A percentile compares a stretch with the other conserved stretches of the same genome.
phyloP scores from a whole-genome alignment of 2,329 filamentous ascomycete species.

The Verticillium tricorpus region DNA sequence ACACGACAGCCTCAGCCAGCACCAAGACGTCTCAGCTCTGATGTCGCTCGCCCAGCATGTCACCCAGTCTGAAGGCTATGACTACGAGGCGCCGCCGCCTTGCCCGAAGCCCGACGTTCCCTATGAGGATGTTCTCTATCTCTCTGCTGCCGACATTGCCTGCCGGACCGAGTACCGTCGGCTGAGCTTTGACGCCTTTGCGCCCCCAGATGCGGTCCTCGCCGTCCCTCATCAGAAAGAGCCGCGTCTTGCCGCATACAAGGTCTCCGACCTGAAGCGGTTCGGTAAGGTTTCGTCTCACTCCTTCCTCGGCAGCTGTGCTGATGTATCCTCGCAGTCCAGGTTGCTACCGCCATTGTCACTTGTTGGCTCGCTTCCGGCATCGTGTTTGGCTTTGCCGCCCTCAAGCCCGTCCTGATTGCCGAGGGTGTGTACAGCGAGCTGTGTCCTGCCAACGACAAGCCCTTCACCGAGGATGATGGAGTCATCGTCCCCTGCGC shows the following conservation, averaged over 20 bases:
- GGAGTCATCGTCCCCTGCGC: constrained; percentile 42
- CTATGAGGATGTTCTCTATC: constrained; percentile 16
- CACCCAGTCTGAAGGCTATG: constrained; percentile 35
- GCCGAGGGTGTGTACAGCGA: constrained; percentile 63
- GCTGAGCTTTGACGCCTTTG: constrained; percentile 21
- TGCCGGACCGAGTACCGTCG: constrained; percentile 10
- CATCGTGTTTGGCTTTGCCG: constrained; percentile 79
- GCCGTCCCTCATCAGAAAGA: constrained; percentile 5
- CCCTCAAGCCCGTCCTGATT: constrained; percentile 78
- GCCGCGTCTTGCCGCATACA: constrained; percentile 24
- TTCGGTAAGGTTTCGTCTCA: constrained; percentile 14
- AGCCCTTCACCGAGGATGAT: constrained; percentile 6
- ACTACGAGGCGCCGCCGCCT: constrained; percentile 24
- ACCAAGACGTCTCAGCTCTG: not conserved
- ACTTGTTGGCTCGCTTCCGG: constrained; percentile 74
- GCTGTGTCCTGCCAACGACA: not conserved
- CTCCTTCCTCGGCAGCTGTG: not conserved
- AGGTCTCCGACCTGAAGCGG: constrained; percentile 21
- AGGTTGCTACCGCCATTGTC: constrained; percentile 63
- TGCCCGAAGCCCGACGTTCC: constrained; percentile 15
- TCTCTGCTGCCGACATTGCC: constrained; percentile 17
- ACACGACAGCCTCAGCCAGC: not conserved
- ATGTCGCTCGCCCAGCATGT: constrained; percentile 41
- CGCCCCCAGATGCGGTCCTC: constrained; percentile 13
- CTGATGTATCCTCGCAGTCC: constrained; percentile 40